These are phyloP conservation scores for Botrytis elliptica DNA, from an alignment of 2,329 filamentous ascomycete species.

Conservation along the genomic window DNA sequence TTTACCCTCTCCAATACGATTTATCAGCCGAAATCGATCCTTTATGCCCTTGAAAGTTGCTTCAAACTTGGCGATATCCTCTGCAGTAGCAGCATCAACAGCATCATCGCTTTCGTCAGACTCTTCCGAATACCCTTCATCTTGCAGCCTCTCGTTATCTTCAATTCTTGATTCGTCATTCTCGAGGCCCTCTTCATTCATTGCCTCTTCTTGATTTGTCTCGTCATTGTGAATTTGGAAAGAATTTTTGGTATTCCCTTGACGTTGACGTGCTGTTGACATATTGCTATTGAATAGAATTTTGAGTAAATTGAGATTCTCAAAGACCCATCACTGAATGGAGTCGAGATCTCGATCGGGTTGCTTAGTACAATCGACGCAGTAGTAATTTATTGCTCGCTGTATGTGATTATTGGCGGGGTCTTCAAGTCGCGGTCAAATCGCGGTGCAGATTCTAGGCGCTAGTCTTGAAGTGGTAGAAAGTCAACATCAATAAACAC, in stretches of 20 bases:
- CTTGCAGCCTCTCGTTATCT: conserved; percentile 34
- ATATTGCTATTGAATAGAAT: conserved; percentile 28
- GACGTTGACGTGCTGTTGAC: conserved; percentile 36
- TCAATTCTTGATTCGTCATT: conserved; percentile 35
- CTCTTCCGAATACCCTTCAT: conserved; percentile 47
- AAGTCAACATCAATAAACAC: conserved; percentile 24
- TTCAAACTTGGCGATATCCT: conserved; percentile 86
- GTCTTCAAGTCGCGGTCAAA: conserved; percentile 18
- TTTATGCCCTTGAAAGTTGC: conserved; percentile 80
- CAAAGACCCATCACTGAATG: background rate
- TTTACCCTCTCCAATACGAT: conserved; percentile 92
- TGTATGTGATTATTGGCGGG: conserved; percentile 16
- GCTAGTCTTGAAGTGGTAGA: conserved; percentile 9
- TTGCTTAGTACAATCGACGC: background rate
- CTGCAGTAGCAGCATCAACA: conserved; percentile 67
- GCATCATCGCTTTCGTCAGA: conserved; percentile 59
- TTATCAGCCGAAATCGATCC: conserved; percentile 83
- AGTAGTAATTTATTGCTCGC: background rate
- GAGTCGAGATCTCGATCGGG: conserved; percentile 3
- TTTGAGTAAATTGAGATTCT: conserved; percentile 18
- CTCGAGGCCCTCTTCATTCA: conserved; percentile 40
- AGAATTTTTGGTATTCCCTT: conserved; percentile 33
- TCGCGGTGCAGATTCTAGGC: conserved; percentile 2
- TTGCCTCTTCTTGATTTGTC: conserved; percentile 37
- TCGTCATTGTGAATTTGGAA: conserved; percentile 44